A percentile compares a stretch with the other conserved stretches of the same genome.
phyloP scores from a whole-genome alignment of 768 basidiomycete species.

The Cantharellus cinnabarinus region DNA sequence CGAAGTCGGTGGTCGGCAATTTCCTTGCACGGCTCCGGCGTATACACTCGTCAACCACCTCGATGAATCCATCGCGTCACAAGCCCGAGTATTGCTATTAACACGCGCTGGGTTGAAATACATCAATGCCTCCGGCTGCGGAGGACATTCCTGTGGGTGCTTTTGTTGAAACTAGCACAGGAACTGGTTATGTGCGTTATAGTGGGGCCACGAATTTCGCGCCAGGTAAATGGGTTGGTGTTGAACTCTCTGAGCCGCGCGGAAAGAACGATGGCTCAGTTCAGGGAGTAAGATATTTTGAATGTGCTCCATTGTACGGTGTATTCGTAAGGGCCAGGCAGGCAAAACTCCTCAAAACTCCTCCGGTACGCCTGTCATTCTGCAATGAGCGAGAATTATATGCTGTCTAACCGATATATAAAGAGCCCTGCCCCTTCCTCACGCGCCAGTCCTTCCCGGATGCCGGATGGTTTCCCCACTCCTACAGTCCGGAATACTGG shows the following conservation, averaged over 20 bases:
- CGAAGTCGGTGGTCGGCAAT: no score
- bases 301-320: constrained; percentile 53
- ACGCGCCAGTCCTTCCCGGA: constrained; percentile 4
- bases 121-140: background rate
- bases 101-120: no score
- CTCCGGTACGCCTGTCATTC: constrained; percentile 11
- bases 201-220: constrained; percentile 67
- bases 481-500: no score
- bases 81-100: no score
- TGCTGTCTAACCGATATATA: background rate
- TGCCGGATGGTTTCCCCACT: no score
- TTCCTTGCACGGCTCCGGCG: no score
- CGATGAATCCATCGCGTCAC: no score
- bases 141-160: constrained; percentile 32
- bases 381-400: background rate
- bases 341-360: constrained; percentile 37
- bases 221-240: constrained; percentile 84
- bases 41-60: no score
- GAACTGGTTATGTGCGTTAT: constrained; percentile 73
- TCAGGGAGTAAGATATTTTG: constrained; percentile 60
- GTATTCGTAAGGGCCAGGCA: constrained; percentile 80
- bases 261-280: constrained; percentile 97
- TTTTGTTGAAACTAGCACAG: constrained; percentile 59
- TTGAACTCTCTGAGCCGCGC: constrained; percentile 60
- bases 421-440: background rate